A percentile compares a stretch with the other conserved stretches of the same genome.
Evolutionary conservation across 306 rosid species (phyloP).

Genomic region (Urtica urens): DNA sequence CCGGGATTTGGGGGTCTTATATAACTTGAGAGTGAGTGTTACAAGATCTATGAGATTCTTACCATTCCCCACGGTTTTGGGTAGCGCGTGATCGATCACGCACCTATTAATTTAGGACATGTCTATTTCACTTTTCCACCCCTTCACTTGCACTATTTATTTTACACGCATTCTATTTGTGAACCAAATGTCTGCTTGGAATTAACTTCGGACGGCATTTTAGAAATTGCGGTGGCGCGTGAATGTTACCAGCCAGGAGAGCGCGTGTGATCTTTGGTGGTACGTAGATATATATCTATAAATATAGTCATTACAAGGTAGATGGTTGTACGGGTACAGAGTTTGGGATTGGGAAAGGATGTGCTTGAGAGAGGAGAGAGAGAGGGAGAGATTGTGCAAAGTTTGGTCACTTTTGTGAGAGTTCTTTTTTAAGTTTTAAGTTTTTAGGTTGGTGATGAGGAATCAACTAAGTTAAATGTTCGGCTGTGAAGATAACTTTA

Average conservation of each 20-base stretch:
- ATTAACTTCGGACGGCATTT: too few relatives aligned
- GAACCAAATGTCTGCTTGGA: neutral
- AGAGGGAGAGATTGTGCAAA: slow-evolving; percentile 12
- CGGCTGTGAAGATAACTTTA: slow-evolving; percentile 18
- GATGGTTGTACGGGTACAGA: slow-evolving; percentile 23
- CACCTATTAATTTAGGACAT: neutral
- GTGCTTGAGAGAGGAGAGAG: slow-evolving; percentile 18
- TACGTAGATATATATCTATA: neutral
- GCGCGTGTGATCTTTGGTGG: neutral
- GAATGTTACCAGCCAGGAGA: neutral
- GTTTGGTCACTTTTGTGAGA: slow-evolving; percentile 30
- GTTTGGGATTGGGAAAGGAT: slow-evolving; percentile 23
- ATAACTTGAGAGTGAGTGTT: slow-evolving; percentile 33
- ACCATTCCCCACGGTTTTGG: neutral
- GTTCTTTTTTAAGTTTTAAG: too few relatives aligned
- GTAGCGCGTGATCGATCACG: neutral
- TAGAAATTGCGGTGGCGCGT: neutral
- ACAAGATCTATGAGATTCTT: slow-evolving; percentile 4
- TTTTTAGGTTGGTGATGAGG: slow-evolving; percentile 23
- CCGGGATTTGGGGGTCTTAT: slow-evolving; percentile 41
- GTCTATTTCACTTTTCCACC: neutral
- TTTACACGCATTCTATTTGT: neutral
- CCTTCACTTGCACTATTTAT: neutral
- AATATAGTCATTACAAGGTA: slow-evolving; percentile 11
- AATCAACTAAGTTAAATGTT: slow-evolving; percentile 27